A percentile compares a stretch with the other conserved stretches of the same genome.
phyloP scores from a whole-genome alignment of 306 rosid genomes.

The Castanopsis chinensis region DNA sequence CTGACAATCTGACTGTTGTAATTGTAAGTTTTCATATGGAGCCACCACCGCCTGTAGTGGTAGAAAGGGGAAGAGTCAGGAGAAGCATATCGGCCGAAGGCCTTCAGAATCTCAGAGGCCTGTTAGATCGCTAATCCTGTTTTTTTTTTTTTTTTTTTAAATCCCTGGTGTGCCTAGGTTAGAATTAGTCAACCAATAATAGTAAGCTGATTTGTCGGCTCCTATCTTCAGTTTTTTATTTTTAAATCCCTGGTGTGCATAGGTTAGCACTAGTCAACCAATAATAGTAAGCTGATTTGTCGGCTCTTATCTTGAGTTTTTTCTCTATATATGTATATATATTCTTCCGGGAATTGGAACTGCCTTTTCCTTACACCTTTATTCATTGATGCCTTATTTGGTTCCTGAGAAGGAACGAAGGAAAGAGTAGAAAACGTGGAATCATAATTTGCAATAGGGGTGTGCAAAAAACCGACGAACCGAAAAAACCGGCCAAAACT shows the following conservation, averaged over 20 bases:
- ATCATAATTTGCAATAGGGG: conserved; percentile 17
- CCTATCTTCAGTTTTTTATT: conserved; percentile 12
- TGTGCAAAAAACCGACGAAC: no score
- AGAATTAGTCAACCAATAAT: background rate
- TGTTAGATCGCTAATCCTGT: conserved; percentile 38
- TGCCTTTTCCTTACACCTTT: conserved; percentile 13
- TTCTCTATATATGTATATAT: conserved; percentile 35
- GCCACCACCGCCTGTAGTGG: conserved; percentile 63
- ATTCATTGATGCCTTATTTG: conserved; percentile 5
- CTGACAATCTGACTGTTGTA: conserved; percentile 77
- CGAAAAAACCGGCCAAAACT: no score
- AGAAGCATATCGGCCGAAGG: conserved; percentile 91
- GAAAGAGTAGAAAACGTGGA: conserved; percentile 18
- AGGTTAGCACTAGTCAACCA: background rate
- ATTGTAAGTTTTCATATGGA: conserved; percentile 77
- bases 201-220: background rate
- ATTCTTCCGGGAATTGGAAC: conserved; percentile 28
- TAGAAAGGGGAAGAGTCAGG: conserved; percentile 59
- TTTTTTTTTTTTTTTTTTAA: background rate
- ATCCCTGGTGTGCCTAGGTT: background rate
- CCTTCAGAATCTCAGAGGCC: conserved; percentile 65
- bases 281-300: conserved; percentile 12
- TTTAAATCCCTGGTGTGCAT: background rate
- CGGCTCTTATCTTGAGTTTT: conserved; percentile 6
- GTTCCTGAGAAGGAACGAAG: conserved; percentile 26